Percentiles rank a stretch among this genome's conserved stretches.
These are phyloP conservation scores for Phytophthora uliginosa DNA, from an alignment of 352 stramenopile genomes.

Conservation along the genomic window DNA sequence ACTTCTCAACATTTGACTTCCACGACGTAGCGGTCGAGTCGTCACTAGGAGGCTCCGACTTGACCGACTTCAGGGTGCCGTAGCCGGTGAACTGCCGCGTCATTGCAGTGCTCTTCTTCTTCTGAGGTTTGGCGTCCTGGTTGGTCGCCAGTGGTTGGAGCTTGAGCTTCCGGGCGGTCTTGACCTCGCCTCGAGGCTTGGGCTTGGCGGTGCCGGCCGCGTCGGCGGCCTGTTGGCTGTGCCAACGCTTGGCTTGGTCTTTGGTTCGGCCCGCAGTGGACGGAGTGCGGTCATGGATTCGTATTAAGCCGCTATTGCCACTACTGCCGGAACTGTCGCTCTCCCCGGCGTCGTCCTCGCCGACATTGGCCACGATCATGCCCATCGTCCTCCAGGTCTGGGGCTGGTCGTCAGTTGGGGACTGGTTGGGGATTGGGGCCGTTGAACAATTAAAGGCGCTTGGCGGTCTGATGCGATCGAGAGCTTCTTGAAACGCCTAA, in stretches of 20 bases:
- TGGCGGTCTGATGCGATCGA: conserved; percentile 37
- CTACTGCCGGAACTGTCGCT: conserved; percentile 37
- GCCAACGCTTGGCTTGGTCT: conserved; percentile 29
- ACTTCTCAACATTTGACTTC: conserved; percentile 57
- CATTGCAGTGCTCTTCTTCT: conserved; percentile 30
- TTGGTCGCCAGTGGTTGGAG: conserved; percentile 15
- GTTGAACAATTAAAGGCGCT: conserved; percentile 31
- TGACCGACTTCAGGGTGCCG: conserved; percentile 31
- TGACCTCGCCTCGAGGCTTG: conserved; percentile 24
- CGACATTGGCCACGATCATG: conserved; percentile 30
- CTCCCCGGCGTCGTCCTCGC: conserved; percentile 42
- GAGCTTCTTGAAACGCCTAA: conserved; percentile 28
- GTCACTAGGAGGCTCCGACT: conserved; percentile 18
- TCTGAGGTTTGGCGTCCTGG: conserved; percentile 25
- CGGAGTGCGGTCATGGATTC: conserved; percentile 29
- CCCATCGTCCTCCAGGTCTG: conserved; percentile 32
- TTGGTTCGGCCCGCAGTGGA: conserved; percentile 21
- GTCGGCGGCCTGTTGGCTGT: conserved; percentile 15
- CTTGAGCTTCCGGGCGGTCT: conserved; percentile 27
- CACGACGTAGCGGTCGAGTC: conserved; percentile 37
- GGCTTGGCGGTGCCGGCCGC: conserved; percentile 3
- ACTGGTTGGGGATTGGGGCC: conserved; percentile 9
- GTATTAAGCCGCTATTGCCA: conserved; percentile 47
- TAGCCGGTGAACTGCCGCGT: conserved; percentile 34
- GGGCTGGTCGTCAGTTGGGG: conserved; percentile 28